These are phyloP conservation scores for Lachnellula suecica DNA, from an alignment of 2,329 filamentous ascomycete genomes.

Conservation along the genomic window DNA sequence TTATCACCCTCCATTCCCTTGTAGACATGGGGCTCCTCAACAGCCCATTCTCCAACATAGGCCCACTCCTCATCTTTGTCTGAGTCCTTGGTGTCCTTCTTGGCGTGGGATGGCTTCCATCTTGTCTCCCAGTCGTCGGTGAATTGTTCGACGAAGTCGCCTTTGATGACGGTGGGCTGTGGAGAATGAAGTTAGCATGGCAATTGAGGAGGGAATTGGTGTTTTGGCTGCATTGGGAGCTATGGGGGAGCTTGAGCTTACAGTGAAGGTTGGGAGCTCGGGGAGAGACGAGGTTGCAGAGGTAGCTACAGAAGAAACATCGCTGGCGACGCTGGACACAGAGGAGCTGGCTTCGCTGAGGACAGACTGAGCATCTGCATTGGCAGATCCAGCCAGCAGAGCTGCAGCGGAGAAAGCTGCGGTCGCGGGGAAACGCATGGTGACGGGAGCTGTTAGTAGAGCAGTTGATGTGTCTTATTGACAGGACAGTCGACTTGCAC, in stretches of 20 bases:
- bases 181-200: constrained; percentile 13
- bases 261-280: constrained; percentile 81
- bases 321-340: constrained; percentile 31
- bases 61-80: constrained; percentile 85
- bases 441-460: constrained; percentile 37
- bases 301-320: constrained; percentile 42
- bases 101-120: constrained; percentile 94
- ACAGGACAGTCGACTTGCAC: constrained; percentile 20
- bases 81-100: constrained; percentile 79
- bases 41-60: constrained; percentile 93
- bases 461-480: constrained; percentile 22
- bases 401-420: constrained; percentile 75
- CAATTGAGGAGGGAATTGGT: constrained; percentile 24
- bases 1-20: constrained; percentile 95
- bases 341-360: constrained; percentile 46
- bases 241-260: constrained; percentile 54
- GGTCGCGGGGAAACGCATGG: constrained; percentile 82
- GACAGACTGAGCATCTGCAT: constrained; percentile 62
- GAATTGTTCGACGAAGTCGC: constrained; percentile 97
- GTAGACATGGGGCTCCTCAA: constrained; percentile 87
- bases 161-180: constrained; percentile 85
- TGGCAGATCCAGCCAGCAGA: constrained; percentile 67
- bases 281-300: constrained; percentile 58
- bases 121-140: constrained; percentile 91
- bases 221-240: constrained; percentile 1